A percentile compares a stretch with the other conserved stretches of the same genome.
Conservation (phyloP, 1,139 yeast genomes). For the Taiozyma sp. region DNA sequence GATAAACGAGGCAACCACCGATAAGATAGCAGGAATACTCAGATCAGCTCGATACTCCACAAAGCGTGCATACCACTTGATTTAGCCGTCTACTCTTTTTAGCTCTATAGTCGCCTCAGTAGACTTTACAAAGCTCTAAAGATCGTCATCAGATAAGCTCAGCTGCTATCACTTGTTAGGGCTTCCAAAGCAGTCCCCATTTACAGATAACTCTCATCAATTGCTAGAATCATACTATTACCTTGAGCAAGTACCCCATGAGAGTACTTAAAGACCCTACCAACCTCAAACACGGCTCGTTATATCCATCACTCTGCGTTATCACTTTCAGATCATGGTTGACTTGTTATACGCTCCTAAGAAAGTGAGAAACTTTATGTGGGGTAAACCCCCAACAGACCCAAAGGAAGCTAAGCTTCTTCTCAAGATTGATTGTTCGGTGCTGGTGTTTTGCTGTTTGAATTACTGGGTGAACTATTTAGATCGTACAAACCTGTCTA, state of each 20-base stretch:
- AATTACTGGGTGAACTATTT: constrained; percentile 52
- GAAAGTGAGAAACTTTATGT: constrained; percentile 23
- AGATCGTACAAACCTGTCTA: constrained; percentile 42
- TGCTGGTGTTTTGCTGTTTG: constrained; percentile 49
- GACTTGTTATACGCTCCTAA: constrained; percentile 7
- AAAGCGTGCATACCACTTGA: not conserved
- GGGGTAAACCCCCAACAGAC: constrained; percentile 37
- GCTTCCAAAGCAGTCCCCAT: not conserved
- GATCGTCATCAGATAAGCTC: not conserved
- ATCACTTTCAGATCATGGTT: constrained; percentile 1
- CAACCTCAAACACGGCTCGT: not conserved
- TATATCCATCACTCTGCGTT: not conserved
- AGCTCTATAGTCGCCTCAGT: not conserved
- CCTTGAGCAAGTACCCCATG: not conserved
- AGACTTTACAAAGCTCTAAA: not conserved
- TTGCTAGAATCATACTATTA: not conserved
- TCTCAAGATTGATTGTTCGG: constrained; percentile 48
- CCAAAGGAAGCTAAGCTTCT: constrained; percentile 37
- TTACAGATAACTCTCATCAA: not conserved
- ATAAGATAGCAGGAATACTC: not conserved
- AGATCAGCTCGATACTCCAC: not conserved
- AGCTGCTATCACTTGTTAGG: not conserved
- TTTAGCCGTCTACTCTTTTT: not conserved
- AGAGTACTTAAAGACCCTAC: not conserved
- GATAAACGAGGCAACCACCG: not conserved